Evolutionary conservation across 164 flowering plant genomes (phyloP), one percentile per base, ranked within the genome.

Genomic region (Vitis amurensis): DNA sequence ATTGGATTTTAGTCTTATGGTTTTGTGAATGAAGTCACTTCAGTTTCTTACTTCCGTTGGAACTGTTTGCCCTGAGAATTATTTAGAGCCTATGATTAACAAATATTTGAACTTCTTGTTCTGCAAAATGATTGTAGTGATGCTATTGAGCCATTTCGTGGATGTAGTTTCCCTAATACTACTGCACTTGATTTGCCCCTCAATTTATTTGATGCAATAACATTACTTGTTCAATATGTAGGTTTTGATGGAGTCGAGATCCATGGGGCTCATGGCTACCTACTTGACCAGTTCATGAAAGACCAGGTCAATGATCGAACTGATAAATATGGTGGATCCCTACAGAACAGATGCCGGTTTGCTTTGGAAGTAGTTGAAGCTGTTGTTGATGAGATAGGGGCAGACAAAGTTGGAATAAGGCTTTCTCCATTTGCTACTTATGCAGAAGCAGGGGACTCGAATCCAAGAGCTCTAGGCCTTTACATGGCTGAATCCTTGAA

Each of bases 231-330:
- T 29, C 3, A 16, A 37, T 15, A 30, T 30, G 59, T 44, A 84
- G 89, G 91, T 50, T 87, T 87, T 71, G 89, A 87, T 64, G 88
- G 92, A 7, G 81, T 88, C 55, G 92, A 86, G 71, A 82, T 88
- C 64, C 90, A 86, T 48, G 92, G 88, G 8, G 90, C 92, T 2
- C 76, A 88, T 48, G 88, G 88, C 31, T 88, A 83, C 79, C 68
- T 88, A 9, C 16, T 88, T 8, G 92, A 88, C 8, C 92, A 88
- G 72, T 88, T 88, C 68, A 31, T 86, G 86, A 86, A 88, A 73
- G 92, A 88, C 59, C 61, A 74, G 50, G 85, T 83, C 53, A 86
- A 88, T 68, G 90, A 86, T 58, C 64, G 90, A 50, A 82, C 81
- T 2, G 89, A 88, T 50, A 19, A 80, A 68, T 88, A 88, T 66